These are phyloP conservation scores for Glonium stellatum DNA, from an alignment of 495 filamentous ascomycete genomes.

Conservation along the genomic window DNA sequence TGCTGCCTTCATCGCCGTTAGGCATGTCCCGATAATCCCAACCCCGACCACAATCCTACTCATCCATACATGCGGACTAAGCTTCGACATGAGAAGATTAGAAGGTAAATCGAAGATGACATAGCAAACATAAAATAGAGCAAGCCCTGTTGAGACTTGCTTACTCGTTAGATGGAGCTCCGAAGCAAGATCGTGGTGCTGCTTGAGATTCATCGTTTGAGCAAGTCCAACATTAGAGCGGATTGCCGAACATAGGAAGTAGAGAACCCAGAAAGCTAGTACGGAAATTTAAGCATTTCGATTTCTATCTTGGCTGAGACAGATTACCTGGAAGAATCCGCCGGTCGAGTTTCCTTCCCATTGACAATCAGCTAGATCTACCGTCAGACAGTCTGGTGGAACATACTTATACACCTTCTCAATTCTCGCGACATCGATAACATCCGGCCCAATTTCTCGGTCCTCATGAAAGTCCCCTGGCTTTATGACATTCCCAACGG, in stretches of 20 bases:
- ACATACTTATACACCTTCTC: conserved; percentile 58
- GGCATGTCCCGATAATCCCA: conserved; percentile 73
- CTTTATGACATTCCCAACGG: background rate
- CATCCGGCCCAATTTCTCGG: conserved; percentile 38
- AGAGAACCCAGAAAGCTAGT: conserved; percentile 80
- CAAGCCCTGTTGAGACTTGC: conserved; percentile 74
- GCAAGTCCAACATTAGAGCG: conserved; percentile 85
- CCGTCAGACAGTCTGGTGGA: background rate
- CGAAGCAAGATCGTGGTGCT: conserved; percentile 60
- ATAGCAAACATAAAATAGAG: conserved; percentile 86
- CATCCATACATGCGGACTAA: conserved; percentile 89
- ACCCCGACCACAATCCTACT: conserved; percentile 83
- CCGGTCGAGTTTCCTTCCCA: conserved; percentile 61
- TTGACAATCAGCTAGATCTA: background rate
- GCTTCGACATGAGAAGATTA: conserved; percentile 78
- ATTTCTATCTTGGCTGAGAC: background rate
- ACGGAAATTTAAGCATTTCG: conserved; percentile 5
- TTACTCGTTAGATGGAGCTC: conserved; percentile 60
- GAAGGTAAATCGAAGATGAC: conserved; percentile 84
- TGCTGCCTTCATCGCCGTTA: conserved; percentile 69
- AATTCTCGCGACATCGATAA: conserved; percentile 47
- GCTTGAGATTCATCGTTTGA: conserved; percentile 74
- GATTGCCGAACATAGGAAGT: conserved; percentile 87
- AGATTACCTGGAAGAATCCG: conserved; percentile 66
- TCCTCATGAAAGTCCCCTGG: conserved; percentile 29